Evolutionary conservation across 805 yeast genomes (phyloP).

Genomic region (Candida silvatica): DNA sequence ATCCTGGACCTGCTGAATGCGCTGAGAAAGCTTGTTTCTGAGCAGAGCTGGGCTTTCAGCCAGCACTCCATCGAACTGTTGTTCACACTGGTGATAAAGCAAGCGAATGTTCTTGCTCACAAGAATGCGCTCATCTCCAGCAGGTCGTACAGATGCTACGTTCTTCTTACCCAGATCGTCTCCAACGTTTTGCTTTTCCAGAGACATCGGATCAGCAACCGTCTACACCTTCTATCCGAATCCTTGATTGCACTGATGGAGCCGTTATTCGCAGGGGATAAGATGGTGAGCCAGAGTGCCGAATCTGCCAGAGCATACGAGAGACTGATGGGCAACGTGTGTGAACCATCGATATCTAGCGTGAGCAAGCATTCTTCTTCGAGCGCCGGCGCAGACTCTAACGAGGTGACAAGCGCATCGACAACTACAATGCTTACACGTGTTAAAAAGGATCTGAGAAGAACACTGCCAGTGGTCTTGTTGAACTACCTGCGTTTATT

Average conservation of each 20-base stretch:
- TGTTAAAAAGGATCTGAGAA: slow-evolving; percentile 54
- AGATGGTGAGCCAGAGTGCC: too few species aligned
- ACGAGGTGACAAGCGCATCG: slow-evolving; percentile 12
- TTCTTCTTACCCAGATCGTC: slow-evolving; percentile 35
- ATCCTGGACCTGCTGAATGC: slow-evolving; percentile 16
- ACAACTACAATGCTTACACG: slow-evolving; percentile 48
- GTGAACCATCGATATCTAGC: slow-evolving; percentile 53
- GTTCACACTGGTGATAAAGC: too few species aligned
- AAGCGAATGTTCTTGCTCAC: slow-evolving; percentile 9
- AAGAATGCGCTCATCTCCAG: slow-evolving; percentile 4
- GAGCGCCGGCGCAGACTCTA: slow-evolving; percentile 7
- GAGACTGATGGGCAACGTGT: slow-evolving; percentile 56
- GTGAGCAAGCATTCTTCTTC: slow-evolving; percentile 1
- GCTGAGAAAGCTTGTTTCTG: slow-evolving; percentile 35
- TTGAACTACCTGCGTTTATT: slow-evolving; percentile 49
- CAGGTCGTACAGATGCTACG: slow-evolving; percentile 16
- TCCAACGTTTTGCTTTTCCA: slow-evolving; percentile 61
- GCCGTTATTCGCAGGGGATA: slow-evolving; percentile 27
- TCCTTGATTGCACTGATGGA: slow-evolving; percentile 43
- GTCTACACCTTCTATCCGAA: slow-evolving; percentile 59
- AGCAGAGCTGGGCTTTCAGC: slow-evolving; percentile 47
- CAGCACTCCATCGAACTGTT: slow-evolving; percentile 61
- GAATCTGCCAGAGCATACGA: slow-evolving; percentile 40
- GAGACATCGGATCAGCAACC: slow-evolving; percentile 57
- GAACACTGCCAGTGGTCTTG: slow-evolving; percentile 50